Base-by-base conservation (phyloP, 2,329 filamentous ascomycete species). In the Hypomyces rosellus region DNA sequence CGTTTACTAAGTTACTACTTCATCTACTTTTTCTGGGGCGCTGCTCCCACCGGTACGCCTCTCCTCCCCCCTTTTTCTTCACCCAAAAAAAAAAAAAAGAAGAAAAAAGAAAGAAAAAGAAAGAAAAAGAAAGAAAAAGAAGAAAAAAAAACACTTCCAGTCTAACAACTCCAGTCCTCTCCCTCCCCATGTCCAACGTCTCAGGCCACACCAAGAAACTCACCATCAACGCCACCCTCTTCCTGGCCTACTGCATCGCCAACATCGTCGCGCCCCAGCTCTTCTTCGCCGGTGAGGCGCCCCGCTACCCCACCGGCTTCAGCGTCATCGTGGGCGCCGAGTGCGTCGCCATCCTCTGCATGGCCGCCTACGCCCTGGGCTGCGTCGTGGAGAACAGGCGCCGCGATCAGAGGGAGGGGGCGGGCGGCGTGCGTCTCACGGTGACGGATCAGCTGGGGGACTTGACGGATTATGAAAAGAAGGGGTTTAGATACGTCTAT, bases 251-350 rank as follows among this genome's bases (percentile, higher is more conserved):
- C 74, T 78, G 77, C 39, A 67, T 73, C 0, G 82, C 82, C 1
- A 85, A 85, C 58, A 77, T 81, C 7, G 75, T 80, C 34, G 80
- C 77, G 0, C 80, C 81, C 0, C 80, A 83, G 59, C 72, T 82
- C 2, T 84, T 84, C 66, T 67, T 78, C 14, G 66, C 70, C n/a
- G 65, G 64, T 40, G 79, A 86, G 59, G 71, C 73, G 0, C 83
- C 83, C 0, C 67, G 73, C 1, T 88, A 86, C 61, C 73, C 76
- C 40, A 81, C 78, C 36, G 82, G 80, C 0, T 83, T 85, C 55
- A 70, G 76, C 6, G 79, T 78, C 2, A 80, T 84, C 56, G 72
- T 86, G 48, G 75, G 78, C 4, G 84, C n/a, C 2, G 14, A 37
- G 5, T 15, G 14, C 9, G 33, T 25, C n/a, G n/a, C 15, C 14